Conservation (phyloP, 2,329 filamentous ascomycete genomes). For the Cercospora janseana region DNA sequence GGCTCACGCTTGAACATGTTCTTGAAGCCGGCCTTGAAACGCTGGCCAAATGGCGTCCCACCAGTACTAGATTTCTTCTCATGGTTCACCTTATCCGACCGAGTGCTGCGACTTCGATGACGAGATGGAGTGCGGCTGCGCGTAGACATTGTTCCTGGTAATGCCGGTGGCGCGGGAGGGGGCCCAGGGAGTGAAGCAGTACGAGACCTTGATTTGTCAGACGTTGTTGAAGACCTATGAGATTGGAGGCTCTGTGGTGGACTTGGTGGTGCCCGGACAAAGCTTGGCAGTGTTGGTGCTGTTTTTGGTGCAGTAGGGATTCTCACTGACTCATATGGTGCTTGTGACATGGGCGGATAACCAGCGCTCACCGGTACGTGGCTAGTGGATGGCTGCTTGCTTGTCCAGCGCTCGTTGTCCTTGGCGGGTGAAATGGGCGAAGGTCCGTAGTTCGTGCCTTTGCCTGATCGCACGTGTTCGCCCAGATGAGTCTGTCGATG, state of each 20-base stretch:
- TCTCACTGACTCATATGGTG: conserved; percentile 22
- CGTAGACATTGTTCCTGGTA: conserved; percentile 30
- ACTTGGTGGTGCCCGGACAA: conserved; percentile 17
- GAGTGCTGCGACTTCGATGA: not conserved
- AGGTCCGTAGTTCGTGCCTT: not conserved
- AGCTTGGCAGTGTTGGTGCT: conserved; percentile 13
- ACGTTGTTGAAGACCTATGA: not conserved
- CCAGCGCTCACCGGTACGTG: not conserved
- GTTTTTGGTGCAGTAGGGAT: conserved; percentile 14
- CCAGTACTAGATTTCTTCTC: not conserved
- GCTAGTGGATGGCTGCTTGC: not conserved
- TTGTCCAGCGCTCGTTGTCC: not conserved
- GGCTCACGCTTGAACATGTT: conserved; percentile 31
- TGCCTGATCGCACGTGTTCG: not conserved
- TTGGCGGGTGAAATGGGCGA: not conserved
- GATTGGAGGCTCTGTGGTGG: conserved; percentile 19
- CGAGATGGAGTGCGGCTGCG: conserved; percentile 10
- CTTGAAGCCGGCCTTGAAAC: conserved; percentile 29
- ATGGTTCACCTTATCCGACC: not conserved
- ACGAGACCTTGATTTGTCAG: conserved; percentile 2
- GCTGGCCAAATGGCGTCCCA: conserved; percentile 18
- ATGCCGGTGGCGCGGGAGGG: conserved; percentile 9
- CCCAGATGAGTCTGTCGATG: not conserved
- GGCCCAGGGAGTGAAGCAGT: not conserved
- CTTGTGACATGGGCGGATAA: not conserved